phyloP scores from a whole-genome alignment of 75 land plant species.

The Adiantum capillusveneris region DNA sequence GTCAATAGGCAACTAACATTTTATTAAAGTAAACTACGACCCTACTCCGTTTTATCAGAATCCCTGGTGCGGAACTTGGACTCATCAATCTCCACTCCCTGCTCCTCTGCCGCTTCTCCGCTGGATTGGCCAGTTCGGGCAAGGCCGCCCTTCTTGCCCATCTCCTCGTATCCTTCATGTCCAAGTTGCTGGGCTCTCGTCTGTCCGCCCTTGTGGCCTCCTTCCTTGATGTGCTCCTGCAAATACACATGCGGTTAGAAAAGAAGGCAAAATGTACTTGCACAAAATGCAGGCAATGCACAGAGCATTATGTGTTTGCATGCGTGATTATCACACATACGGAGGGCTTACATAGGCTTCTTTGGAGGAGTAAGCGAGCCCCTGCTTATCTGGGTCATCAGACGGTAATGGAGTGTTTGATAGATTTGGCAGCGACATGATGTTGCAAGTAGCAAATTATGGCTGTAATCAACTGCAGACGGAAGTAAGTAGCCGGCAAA shows the following conservation, averaged over 20 bases:
- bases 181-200: constrained; percentile 17
- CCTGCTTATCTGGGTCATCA: constrained; percentile 6
- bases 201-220: constrained; percentile 23
- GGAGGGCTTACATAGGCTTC: constrained; percentile 3
- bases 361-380: constrained; percentile 4
- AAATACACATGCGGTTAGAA: too few relatives aligned
- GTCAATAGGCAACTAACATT: too few relatives aligned
- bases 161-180: constrained; percentile 26
- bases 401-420: neutral
- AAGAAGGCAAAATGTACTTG: too few relatives aligned
- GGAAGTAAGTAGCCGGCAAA: too few relatives aligned
- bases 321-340: too few relatives aligned
- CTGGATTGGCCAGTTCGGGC: constrained; percentile 15
- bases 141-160: constrained; percentile 27
- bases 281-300: too few relatives aligned
- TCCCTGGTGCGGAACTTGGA: constrained; percentile 28
- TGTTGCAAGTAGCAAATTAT: too few relatives aligned
- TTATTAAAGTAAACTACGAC: too few relatives aligned
- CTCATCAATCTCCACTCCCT: constrained; percentile 25
- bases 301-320: too few relatives aligned
- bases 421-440: constrained; percentile 6
- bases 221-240: constrained; percentile 24
- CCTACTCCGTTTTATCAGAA: too few relatives aligned
- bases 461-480: too few relatives aligned
- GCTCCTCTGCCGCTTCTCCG: constrained; percentile 16